These are phyloP conservation scores for Eimeria praecox DNA, from an alignment of 169 alveolate species.

Conservation along the genomic window DNA sequence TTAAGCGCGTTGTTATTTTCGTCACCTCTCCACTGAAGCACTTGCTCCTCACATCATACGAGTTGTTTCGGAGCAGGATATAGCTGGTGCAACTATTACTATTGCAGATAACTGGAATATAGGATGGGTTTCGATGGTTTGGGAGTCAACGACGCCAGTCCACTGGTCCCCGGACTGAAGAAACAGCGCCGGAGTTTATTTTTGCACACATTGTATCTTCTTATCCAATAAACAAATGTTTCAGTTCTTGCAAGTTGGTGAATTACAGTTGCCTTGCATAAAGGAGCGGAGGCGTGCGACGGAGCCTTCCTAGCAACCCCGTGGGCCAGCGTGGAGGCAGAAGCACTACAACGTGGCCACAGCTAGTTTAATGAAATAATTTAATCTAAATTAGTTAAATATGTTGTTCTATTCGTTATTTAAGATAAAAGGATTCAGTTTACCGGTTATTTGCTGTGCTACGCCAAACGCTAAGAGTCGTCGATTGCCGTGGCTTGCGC, in stretches of 20 bases:
- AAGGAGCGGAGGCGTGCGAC: background rate
- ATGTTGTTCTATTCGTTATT: background rate
- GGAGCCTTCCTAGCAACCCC: background rate
- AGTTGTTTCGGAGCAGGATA: background rate
- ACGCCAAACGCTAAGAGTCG: background rate
- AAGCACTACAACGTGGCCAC: background rate
- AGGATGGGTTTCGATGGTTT: background rate
- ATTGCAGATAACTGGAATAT: background rate
- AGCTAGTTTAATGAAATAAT: background rate
- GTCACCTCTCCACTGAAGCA: too few relatives aligned
- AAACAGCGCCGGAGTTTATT: background rate
- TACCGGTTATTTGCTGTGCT: background rate
- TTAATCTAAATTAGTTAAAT: background rate
- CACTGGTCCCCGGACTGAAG: background rate
- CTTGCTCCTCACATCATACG: background rate
- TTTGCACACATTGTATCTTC: background rate
- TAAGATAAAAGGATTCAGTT: background rate
- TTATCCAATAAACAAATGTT: background rate
- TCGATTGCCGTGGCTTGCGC: conserved; percentile 10
- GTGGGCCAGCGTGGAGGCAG: background rate
- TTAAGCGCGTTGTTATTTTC: too few relatives aligned
- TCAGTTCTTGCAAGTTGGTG: background rate
- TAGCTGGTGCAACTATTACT: too few relatives aligned
- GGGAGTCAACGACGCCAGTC: background rate
- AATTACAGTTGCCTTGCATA: background rate